These are phyloP conservation scores for Eugenia klotzschiana DNA, from an alignment of 441 rosid species.

Conservation along the genomic window DNA sequence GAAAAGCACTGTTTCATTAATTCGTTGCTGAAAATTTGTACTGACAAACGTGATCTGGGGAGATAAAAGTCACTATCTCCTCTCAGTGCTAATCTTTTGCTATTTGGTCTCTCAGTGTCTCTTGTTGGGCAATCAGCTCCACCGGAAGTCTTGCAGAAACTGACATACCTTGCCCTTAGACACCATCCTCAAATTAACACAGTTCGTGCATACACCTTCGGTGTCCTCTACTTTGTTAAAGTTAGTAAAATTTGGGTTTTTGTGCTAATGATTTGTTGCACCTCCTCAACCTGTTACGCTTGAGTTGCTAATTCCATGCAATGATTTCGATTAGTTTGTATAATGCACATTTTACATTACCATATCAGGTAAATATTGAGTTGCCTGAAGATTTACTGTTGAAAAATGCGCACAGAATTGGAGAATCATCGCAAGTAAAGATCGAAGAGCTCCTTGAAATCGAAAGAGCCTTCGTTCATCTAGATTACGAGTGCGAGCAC, in stretches of 20 bases:
- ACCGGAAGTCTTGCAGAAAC: slow-evolving; percentile 58
- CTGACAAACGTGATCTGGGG: background rate
- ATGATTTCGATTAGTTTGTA: background rate
- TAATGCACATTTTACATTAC: background rate
- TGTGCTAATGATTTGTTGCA: background rate
- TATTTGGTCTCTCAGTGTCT: slow-evolving; percentile 27
- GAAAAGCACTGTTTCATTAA: background rate
- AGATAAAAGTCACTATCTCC: background rate
- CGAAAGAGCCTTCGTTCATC: slow-evolving; percentile 21
- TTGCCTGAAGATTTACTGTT: slow-evolving; percentile 8
- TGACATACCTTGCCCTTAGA: slow-evolving; percentile 50
- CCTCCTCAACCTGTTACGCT: background rate
- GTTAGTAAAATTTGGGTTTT: background rate
- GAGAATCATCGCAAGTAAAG: slow-evolving; percentile 14
- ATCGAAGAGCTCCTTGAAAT: slow-evolving; percentile 12
- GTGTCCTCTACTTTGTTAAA: background rate
- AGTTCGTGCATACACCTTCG: slow-evolving; percentile 45
- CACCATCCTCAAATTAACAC: slow-evolving; percentile 52
- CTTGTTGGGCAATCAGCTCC: slow-evolving; percentile 71
- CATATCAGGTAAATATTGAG: slow-evolving; percentile 9
- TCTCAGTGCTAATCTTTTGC: background rate
- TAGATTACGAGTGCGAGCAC: slow-evolving; percentile 21
- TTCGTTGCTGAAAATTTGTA: background rate
- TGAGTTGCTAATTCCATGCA: background rate
- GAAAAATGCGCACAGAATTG: slow-evolving; percentile 14